Base-by-base conservation (phyloP, 2,329 filamentous ascomycete species). In the Penicillium sp. region DNA sequence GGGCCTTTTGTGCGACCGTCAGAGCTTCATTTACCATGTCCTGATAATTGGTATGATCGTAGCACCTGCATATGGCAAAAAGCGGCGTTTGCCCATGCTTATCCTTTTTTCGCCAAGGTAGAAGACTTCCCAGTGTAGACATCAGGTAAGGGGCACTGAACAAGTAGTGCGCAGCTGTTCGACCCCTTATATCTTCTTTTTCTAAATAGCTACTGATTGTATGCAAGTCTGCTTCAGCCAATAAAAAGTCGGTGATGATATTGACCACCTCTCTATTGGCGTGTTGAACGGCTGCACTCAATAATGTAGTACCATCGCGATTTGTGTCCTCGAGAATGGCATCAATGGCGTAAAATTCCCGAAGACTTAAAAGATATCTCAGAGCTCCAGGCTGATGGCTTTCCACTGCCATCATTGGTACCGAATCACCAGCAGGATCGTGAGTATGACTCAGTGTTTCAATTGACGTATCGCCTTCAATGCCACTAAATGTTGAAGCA, bases 1-100 rank as follows among this genome's bases (percentile, higher is more conserved):
- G 94, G 3, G 86, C 82, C 55, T 78, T 73, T 53, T 86, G 87
- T 2, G 94, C 91, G 46, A 88, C 84, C 30, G 84, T 80, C 38
- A 99, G 77, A 4, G 89, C 94, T 59, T 86, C 83, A 62, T 89
- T 86, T 0, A 99, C 90, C 94, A 99, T 97, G 47, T 81, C 78
- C 53, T 84, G 83, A 72, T 99, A 99, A 63, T 92, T 82, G 1
- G 86, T 81, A 71, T 99, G 91, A 68, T 99, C 94, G 67, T 99
- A 99, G 0, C 91, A 97, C 64, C 94, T 85, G 71, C 92, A 97
- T 1, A 97, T 79, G 1, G 94, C 94, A 70, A 99, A 97, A 8
- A 99, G 77, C 1, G 94, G 95, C n/a, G 95, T 99, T 73, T 97
- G 94, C 0, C 94, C 94, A 68, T 97, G 97, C 70, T 91, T 95